Conservation (phyloP, 75 land plant genomes). For the Azolla pinnata region DNA sequence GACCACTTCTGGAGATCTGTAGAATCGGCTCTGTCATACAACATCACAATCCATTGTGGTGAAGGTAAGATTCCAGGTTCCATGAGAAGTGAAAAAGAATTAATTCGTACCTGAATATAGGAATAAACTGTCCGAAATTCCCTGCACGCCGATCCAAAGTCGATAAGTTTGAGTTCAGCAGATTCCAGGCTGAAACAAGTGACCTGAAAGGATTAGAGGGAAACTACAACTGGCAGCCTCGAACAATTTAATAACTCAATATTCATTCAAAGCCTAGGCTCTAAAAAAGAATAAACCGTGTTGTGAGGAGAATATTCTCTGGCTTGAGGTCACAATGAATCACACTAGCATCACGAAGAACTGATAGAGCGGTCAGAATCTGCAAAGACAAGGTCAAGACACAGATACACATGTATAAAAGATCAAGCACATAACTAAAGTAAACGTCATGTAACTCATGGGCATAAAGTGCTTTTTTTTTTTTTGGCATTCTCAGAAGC, state of each 20-base stretch:
- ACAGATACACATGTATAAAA: neutral
- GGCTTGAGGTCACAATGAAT: slow-evolving; percentile 99
- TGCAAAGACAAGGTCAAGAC: slow-evolving; percentile 13
- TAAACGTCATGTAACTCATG: too few species aligned
- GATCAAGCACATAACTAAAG: neutral
- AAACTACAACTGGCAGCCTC: too few species aligned
- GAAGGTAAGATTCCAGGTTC: neutral
- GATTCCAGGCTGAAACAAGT: slow-evolving; percentile 45
- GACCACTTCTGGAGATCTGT: slow-evolving; percentile 95
- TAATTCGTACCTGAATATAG: slow-evolving; percentile 71
- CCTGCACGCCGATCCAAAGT: slow-evolving; percentile 95
- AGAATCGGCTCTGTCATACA: slow-evolving; percentile 82
- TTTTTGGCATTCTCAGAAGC: too few species aligned
- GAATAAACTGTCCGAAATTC: slow-evolving; percentile 84
- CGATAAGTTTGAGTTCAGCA: slow-evolving; percentile 80
- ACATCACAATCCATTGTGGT: slow-evolving; percentile 1
- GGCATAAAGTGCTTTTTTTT: too few species aligned
- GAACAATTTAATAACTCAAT: neutral
- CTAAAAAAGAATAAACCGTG: slow-evolving; percentile 43
- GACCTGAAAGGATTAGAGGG: too few species aligned
- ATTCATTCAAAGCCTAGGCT: too few species aligned
- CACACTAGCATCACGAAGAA: slow-evolving; percentile 79
- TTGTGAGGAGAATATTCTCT: slow-evolving; percentile 84
- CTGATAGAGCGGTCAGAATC: slow-evolving; percentile 67
- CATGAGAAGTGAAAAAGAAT: neutral